Conservation (phyloP, 495 filamentous ascomycete genomes). For the Delitschia confertaspora region DNA sequence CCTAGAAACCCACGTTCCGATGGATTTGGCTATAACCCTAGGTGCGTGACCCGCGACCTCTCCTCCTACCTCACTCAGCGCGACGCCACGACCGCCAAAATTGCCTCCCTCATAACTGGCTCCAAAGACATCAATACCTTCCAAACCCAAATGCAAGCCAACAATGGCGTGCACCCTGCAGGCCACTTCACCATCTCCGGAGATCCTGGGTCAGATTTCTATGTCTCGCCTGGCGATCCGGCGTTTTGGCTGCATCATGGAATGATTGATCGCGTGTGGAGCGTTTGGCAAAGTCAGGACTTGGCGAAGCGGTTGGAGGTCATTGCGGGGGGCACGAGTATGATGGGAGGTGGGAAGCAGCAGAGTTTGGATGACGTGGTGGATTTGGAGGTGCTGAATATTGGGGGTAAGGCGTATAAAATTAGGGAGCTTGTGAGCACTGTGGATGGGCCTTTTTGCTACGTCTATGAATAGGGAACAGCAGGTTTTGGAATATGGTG, state of each 20-base stretch:
- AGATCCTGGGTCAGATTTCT: conserved; percentile 36
- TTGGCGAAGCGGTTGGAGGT: conserved; percentile 31
- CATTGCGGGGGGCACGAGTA: conserved; percentile 36
- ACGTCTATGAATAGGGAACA: conserved; percentile 38
- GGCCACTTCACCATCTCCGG: conserved; percentile 40
- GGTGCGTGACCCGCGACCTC: conserved; percentile 25
- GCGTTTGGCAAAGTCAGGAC: conserved; percentile 31
- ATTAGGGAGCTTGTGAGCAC: conserved; percentile 41
- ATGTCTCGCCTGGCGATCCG: conserved; percentile 22
- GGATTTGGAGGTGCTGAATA: conserved; percentile 35
- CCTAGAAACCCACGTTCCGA: conserved; percentile 34
- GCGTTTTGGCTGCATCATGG: conserved; percentile 25
- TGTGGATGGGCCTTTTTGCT: conserved; percentile 44
- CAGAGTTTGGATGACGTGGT: conserved; percentile 39
- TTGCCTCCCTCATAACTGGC: conserved; percentile 19
- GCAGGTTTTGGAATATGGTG: no score
- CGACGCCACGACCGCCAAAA: conserved; percentile 19
- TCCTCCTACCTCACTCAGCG: conserved; percentile 18
- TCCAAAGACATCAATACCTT: conserved; percentile 26
- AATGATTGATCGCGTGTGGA: conserved; percentile 24
- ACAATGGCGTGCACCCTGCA: conserved; percentile 36
- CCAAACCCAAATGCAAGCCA: conserved; percentile 38
- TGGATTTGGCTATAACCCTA: conserved; percentile 29
- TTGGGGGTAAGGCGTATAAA: conserved; percentile 34
- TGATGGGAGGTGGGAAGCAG: conserved; percentile 31